Conservation (phyloP, 108 stramenopile genomes). For the Stephanodiscus triporus region DNA sequence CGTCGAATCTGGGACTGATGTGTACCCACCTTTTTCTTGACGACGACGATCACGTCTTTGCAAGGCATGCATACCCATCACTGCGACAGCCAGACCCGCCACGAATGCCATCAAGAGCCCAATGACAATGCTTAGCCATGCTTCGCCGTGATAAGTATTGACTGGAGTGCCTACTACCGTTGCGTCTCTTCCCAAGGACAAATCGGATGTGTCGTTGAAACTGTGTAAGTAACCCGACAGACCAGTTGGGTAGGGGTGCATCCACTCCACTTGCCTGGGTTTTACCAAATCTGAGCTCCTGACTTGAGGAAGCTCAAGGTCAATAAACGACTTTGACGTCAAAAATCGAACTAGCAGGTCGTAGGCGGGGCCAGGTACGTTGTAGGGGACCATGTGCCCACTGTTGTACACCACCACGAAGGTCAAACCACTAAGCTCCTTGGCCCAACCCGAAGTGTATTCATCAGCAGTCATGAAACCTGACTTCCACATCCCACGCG, state of each 20-base stretch:
- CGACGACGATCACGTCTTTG: not conserved
- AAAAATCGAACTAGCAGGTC: constrained; percentile 12
- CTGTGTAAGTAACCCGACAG: not conserved
- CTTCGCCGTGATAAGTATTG: not conserved
- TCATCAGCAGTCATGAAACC: not conserved
- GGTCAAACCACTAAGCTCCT: not conserved
- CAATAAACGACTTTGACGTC: constrained; percentile 4
- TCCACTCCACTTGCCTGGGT: not conserved
- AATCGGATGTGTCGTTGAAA: not conserved
- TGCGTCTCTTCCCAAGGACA: not conserved
- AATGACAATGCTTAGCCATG: not conserved
- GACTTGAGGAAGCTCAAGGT: not conserved
- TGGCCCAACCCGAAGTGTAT: constrained; percentile 5
- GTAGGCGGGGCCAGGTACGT: not conserved
- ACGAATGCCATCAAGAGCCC: not conserved
- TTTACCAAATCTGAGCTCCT: not conserved
- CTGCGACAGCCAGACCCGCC: not conserved
- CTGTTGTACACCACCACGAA: constrained; percentile 12
- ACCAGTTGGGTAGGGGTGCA: not conserved
- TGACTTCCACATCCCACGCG: constrained; percentile 3
- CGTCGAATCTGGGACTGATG: not conserved
- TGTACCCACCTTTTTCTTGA: not conserved
- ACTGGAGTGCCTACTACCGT: not conserved
- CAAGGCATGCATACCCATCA: not conserved
- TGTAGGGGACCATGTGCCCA: constrained; percentile 19